Evolutionary conservation across 768 basidiomycete species (phyloP).

Genomic region (Tylopilus balloui): DNA sequence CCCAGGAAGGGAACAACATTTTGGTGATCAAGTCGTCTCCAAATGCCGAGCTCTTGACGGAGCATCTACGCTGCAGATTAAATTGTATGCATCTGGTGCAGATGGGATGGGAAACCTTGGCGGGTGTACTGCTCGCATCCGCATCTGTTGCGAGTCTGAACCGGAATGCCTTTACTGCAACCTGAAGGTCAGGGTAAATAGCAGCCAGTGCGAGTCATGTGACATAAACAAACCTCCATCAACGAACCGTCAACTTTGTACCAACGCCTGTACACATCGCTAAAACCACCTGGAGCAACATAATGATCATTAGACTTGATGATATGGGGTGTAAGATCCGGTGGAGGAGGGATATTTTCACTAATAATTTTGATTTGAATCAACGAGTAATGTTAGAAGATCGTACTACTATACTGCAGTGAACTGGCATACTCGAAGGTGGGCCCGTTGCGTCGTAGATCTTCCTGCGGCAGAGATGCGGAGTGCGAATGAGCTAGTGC

Average conservation of each 20-base stretch:
- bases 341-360: not conserved
- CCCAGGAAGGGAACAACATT: no score
- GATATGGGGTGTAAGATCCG: conserved; percentile 1
- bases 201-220: not conserved
- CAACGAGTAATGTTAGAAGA: no score
- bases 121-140: not conserved
- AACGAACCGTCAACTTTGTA: not conserved
- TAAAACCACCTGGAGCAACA: not conserved
- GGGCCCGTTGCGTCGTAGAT: no score
- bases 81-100: not conserved
- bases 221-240: not conserved
- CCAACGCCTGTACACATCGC: conserved; percentile 2
- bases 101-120: not conserved
- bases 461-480: no score
- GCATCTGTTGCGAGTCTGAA: not conserved
- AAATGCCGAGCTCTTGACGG: not conserved
- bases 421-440: no score
- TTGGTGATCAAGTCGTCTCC: no score
- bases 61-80: not conserved
- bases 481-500: no score
- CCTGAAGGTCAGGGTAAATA: not conserved
- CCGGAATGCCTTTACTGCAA: not conserved
- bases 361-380: no score
- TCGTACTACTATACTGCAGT: no score
- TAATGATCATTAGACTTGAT: not conserved